Percentiles rank a stretch among this genome's conserved stretches.
Evolutionary conservation across 2,329 filamentous ascomycete genomes (phyloP).

Genomic region (Aspergillus fumigatiaffinis): DNA sequence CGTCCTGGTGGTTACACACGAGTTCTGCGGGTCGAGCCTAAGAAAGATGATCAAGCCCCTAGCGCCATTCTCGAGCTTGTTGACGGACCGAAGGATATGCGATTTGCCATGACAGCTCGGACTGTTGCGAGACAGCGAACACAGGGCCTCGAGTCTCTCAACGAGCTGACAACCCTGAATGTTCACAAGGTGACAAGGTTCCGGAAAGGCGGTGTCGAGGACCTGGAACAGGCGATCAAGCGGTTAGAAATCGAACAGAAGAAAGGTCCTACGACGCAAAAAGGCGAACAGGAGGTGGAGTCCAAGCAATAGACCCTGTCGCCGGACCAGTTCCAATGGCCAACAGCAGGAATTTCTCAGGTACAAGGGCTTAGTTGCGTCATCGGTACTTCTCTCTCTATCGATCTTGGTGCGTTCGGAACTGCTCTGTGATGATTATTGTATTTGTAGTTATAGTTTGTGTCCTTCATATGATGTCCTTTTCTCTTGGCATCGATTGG

Average conservation of each 20-base stretch:
- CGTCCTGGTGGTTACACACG: slow-evolving; percentile 93
- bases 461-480: not conserved
- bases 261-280: slow-evolving; percentile 22
- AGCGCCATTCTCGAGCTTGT: slow-evolving; percentile 93
- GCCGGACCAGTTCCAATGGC: not conserved
- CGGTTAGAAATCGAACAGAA: slow-evolving; percentile 53
- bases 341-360: not conserved
- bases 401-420: not conserved
- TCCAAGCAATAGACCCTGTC: slow-evolving; percentile 11
- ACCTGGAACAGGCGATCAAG: slow-evolving; percentile 60
- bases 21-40: slow-evolving; percentile 84
- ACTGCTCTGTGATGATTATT: not conserved
- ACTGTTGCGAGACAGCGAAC: slow-evolving; percentile 63
- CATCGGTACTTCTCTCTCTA: not conserved
- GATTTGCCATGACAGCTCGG: slow-evolving; percentile 89
- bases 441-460: not conserved
- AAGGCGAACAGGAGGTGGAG: slow-evolving; percentile 21
- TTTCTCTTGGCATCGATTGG: not conserved
- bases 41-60: slow-evolving; percentile 80
- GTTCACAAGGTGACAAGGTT: slow-evolving; percentile 77
- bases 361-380: not conserved
- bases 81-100: slow-evolving; percentile 88
- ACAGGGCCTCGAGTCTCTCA: slow-evolving; percentile 55
- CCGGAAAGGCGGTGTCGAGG: slow-evolving; percentile 61
- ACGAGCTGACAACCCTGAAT: slow-evolving; percentile 72